phyloP scores from a whole-genome alignment of 805 yeast genomes.

The Blastobotrys peoriensis region DNA sequence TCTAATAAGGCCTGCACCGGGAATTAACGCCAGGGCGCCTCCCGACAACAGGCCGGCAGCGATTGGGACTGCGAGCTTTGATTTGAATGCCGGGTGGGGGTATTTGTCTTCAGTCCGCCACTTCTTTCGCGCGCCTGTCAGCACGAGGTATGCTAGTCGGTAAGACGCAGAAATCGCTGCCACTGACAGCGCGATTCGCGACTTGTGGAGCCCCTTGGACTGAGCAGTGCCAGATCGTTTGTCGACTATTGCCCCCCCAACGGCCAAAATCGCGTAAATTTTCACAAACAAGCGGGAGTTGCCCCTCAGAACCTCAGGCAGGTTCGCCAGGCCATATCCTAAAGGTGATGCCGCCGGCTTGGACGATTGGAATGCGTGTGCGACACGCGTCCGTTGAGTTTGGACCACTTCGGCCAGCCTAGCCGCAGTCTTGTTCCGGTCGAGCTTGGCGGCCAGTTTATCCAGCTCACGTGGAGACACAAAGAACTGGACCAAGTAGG shows the following conservation, averaged over 20 bases:
- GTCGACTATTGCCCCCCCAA: slow-evolving; percentile 8
- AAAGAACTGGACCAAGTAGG: slow-evolving; percentile 22
- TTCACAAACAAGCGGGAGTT: slow-evolving; percentile 20
- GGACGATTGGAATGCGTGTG: slow-evolving; percentile 8
- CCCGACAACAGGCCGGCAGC: slow-evolving; percentile 26
- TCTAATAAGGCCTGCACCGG: slow-evolving; percentile 20
- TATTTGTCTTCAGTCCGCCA: slow-evolving; percentile 1
- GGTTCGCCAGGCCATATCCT: background rate
- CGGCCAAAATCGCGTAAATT: slow-evolving; percentile 15
- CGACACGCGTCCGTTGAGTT: slow-evolving; percentile 8
- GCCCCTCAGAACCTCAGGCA: slow-evolving; percentile 18
- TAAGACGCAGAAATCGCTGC: slow-evolving; percentile 17
- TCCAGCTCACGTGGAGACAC: slow-evolving; percentile 23
- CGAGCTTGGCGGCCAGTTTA: slow-evolving; percentile 9
- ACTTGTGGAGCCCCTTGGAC: slow-evolving; percentile 1
- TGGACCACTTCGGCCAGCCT: slow-evolving; percentile 3
- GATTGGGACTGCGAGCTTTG: slow-evolving; percentile 14
- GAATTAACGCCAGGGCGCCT: slow-evolving; percentile 22
- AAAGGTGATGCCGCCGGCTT: slow-evolving; percentile 10
- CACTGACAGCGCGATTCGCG: slow-evolving; percentile 12
- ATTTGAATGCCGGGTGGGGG: slow-evolving; percentile 4
- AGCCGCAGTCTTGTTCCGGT: slow-evolving; percentile 7
- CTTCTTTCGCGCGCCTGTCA: background rate
- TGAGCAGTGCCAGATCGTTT: slow-evolving; percentile 6
- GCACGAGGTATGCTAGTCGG: slow-evolving; percentile 2